Conservation (phyloP, 768 basidiomycete species). For the Pleurotus pulmonarius region DNA sequence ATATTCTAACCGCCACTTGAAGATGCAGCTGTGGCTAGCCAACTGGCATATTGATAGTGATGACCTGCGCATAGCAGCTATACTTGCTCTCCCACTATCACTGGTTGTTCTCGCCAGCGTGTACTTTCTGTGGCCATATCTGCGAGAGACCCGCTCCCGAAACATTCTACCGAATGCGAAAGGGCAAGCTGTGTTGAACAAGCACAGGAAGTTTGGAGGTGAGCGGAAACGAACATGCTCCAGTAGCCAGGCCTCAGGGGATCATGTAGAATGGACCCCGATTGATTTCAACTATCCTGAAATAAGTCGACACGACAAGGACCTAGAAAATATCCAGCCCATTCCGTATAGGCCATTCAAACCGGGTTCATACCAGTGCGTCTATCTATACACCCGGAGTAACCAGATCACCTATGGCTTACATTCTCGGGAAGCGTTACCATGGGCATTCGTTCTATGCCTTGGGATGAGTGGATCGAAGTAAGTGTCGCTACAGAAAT, state of each 20-base stretch:
- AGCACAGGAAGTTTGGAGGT: slow-evolving; percentile 2
- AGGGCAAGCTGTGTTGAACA: not conserved
- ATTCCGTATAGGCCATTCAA: slow-evolving; percentile 66
- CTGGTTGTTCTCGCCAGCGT: not conserved
- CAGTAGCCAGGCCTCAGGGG: not conserved
- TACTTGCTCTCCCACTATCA: no score
- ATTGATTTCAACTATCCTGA: slow-evolving; percentile 48
- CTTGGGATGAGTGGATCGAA: slow-evolving; percentile 73
- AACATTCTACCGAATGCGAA: not conserved
- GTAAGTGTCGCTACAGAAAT: slow-evolving; percentile 26
- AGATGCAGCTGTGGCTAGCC: no score
- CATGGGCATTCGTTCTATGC: slow-evolving; percentile 67
- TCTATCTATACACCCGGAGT: slow-evolving; percentile 11
- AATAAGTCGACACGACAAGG: slow-evolving; percentile 35
- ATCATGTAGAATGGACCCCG: slow-evolving; percentile 47
- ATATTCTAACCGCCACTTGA: no score
- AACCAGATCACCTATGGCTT: not conserved
- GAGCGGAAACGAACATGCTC: not conserved
- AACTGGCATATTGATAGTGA: no score
- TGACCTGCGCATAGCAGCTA: no score
- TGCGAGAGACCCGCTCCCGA: not conserved
- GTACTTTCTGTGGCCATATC: not conserved
- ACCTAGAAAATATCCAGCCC: slow-evolving; percentile 44
- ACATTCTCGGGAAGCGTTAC: slow-evolving; percentile 42
- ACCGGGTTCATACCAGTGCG: slow-evolving; percentile 62